These are phyloP conservation scores for Rhizomucor miehei DNA, from an alignment of 371 early-diverging fungal species.

Conservation along the genomic window DNA sequence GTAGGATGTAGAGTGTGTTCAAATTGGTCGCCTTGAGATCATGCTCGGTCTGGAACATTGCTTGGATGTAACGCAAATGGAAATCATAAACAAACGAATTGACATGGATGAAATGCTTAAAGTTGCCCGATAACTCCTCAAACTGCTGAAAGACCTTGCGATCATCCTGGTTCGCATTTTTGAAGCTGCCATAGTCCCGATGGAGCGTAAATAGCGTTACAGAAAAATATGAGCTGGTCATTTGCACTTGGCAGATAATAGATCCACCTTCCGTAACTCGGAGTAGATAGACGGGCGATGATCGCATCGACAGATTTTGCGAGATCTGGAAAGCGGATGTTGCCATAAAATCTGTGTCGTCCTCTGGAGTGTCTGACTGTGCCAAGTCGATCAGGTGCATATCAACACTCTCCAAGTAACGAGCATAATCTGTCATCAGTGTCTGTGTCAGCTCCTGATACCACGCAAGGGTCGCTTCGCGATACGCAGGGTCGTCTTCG, in stretches of 20 bases:
- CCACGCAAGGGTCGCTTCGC: slow-evolving; percentile 39
- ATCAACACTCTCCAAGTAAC: slow-evolving; percentile 63
- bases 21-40: slow-evolving; percentile 3
- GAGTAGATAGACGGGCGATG: slow-evolving; percentile 61
- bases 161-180: background rate
- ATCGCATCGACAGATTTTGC: slow-evolving; percentile 27
- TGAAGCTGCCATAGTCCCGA: slow-evolving; percentile 47
- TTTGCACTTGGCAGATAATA: slow-evolving; percentile 70
- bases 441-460: slow-evolving; percentile 53
- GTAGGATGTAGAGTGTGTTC: slow-evolving; percentile 9
- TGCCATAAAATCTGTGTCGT: slow-evolving; percentile 8
- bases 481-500: slow-evolving; percentile 15
- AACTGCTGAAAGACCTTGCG: slow-evolving; percentile 44
- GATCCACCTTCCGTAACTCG: slow-evolving; percentile 64
- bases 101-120: slow-evolving; percentile 72
- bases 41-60: slow-evolving; percentile 37
- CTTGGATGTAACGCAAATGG: slow-evolving; percentile 66
- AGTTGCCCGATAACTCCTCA: slow-evolving; percentile 59
- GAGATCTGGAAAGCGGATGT: slow-evolving; percentile 21
- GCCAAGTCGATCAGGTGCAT: slow-evolving; percentile 62
- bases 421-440: slow-evolving; percentile 59
- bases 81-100: slow-evolving; percentile 86
- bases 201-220: slow-evolving; percentile 74
- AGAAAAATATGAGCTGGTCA: slow-evolving; percentile 68
- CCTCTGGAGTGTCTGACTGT: slow-evolving; percentile 8